Evolutionary conservation across 148 eudicot genomes (phyloP), one percentile per base, ranked within the genome.

Genomic region (Fallopia convolvulus): DNA sequence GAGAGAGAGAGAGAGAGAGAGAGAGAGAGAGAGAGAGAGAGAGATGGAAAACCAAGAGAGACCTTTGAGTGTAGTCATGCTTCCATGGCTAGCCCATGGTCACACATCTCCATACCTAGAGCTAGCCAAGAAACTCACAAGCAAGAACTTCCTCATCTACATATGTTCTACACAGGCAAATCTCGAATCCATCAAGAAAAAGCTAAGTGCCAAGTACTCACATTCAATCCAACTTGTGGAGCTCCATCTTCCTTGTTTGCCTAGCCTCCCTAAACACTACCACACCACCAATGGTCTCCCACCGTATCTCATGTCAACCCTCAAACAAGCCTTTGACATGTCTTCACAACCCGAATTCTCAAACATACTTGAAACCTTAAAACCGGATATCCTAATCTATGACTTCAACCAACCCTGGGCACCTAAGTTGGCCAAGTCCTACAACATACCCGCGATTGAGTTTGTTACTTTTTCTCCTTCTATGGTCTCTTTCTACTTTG

Each of bases 201-300:
- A 42, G 20, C 9, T 63, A 6, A 21, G 75, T 23, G 18, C 11
- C 75, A 14, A 73, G 55, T 26, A 21, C 53, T 20, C 75, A 23
- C 23, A 49, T 10, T 33, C 66, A 40, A 61, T 76, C 56, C 40
- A 76, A 60, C 72, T 61, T 3, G 72, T 76, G 4, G 78, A 75
- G 72, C 55, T 60, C 8, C 78, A 44, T 76, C 78, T 76, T 5
- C 55, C 78, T 46, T 61, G 33, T 14, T 60, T 33, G 42, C 78
- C 72, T 21, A 13, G 46, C 3, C 78, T 76, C 72, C 72, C 72
- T 41, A 15, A 65, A 13, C 46, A 46, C 47, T 42, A 60, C 53
- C 78, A 76, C 72, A 76, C 78, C 72, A 76, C 78, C 40, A 76
- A 63, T 7, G 72, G 78, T 21, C 78, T 76, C 78, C 78, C 78